These are phyloP conservation scores for Colletotrichum zoysiae DNA, from an alignment of 2,329 filamentous ascomycete genomes.

Conservation along the genomic window DNA sequence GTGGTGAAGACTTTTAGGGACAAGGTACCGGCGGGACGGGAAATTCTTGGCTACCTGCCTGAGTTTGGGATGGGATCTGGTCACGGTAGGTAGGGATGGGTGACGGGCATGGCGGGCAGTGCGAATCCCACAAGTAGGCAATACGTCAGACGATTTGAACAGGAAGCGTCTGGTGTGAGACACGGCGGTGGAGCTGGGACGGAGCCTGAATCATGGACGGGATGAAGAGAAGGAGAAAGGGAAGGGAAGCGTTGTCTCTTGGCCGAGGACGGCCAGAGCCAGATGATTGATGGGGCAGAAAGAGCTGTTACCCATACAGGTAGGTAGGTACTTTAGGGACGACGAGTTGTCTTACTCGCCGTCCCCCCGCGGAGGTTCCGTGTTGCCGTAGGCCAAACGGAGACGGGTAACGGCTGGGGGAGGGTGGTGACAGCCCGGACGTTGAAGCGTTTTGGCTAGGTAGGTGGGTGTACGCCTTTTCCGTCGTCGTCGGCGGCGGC, in stretches of 20 bases:
- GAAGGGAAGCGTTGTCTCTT: neutral
- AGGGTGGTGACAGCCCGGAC: neutral
- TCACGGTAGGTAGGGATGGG: neutral
- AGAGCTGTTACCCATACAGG: neutral
- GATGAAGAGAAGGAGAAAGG: neutral
- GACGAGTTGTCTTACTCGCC: neutral
- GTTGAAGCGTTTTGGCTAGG: neutral
- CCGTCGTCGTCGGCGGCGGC: too few relatives aligned
- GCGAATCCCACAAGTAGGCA: neutral
- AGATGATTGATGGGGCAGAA: neutral
- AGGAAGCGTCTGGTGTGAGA: slow-evolving; percentile 2
- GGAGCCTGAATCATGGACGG: slow-evolving; percentile 21
- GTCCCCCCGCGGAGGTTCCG: neutral
- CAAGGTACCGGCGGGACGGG: neutral
- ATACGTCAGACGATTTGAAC: neutral
- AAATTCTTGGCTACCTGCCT: neutral
- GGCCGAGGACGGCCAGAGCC: neutral
- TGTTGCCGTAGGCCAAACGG: slow-evolving; percentile 1
- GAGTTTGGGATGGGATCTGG: neutral
- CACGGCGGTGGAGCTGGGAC: slow-evolving; percentile 12
- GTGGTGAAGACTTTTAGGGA: neutral
- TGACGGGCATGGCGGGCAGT: neutral
- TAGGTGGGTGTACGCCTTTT: neutral
- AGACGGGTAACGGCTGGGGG: neutral
- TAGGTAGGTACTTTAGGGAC: neutral